Conservation (phyloP, 2,329 filamentous ascomycete species). For the Cladosporium cucumerinum region DNA sequence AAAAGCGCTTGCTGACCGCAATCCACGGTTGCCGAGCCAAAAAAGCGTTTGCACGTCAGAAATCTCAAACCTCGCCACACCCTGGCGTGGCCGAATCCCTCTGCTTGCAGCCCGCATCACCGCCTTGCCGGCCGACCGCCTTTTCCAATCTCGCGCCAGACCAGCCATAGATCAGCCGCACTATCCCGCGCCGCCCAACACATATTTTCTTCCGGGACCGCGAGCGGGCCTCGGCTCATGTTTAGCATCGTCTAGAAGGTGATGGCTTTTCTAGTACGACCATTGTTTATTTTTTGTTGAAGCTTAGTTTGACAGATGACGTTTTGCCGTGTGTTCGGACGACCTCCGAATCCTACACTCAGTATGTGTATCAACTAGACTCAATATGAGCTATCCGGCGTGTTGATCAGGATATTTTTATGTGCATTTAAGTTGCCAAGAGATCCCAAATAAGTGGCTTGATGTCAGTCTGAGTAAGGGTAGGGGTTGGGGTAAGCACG, state of each 20-base stretch:
- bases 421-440: neutral
- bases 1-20: neutral
- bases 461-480: neutral
- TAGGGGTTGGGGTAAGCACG: neutral
- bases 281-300: neutral
- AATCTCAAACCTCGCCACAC: conserved; percentile 8
- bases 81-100: neutral
- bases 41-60: neutral
- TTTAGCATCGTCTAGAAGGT: neutral
- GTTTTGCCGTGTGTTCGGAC: neutral
- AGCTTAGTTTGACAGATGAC: neutral
- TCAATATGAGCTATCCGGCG: neutral
- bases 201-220: neutral
- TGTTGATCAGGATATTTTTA: neutral
- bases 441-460: neutral
- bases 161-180: conserved; percentile 1
- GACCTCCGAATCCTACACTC: neutral
- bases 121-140: conserved; percentile 9
- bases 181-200: conserved; percentile 11
- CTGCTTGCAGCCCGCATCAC: conserved; percentile 2
- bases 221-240: neutral
- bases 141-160: conserved; percentile 1
- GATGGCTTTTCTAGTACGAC: neutral
- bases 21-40: neutral
- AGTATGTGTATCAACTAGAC: neutral